Conservation (phyloP, 257 asterid species). For the Nicotiana otophora region DNA sequence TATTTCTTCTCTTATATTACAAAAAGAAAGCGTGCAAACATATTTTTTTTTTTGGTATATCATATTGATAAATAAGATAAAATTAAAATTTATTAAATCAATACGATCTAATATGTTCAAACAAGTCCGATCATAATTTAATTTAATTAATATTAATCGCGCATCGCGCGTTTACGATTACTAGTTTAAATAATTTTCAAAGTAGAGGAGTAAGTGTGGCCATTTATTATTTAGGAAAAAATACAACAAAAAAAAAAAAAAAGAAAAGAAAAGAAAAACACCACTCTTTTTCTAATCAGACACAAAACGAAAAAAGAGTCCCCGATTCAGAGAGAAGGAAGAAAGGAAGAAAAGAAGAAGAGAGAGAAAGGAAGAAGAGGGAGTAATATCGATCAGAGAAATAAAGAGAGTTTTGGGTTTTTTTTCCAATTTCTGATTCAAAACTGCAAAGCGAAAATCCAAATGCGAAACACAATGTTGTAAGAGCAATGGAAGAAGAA, state of each 20-base stretch:
- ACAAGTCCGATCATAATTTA: no score
- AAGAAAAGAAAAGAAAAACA: background rate
- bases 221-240: background rate
- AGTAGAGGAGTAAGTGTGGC: no score
- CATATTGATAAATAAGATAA: no score
- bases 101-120: no score
- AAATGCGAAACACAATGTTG: constrained; percentile 43
- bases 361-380: constrained; percentile 33
- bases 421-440: constrained; percentile 15
- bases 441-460: constrained; percentile 26
- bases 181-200: no score
- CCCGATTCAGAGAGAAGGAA: constrained; percentile 12
- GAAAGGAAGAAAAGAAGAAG: constrained; percentile 32
- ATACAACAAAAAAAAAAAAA: background rate
- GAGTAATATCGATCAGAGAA: constrained; percentile 24
- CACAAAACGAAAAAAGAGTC: constrained; percentile 37
- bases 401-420: constrained; percentile 24
- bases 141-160: no score
- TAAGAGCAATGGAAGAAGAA: constrained; percentile 47
- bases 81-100: no score
- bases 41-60: no score
- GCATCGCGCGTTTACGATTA: no score
- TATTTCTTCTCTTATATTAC: no score
- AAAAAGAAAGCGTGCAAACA: no score
- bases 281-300: constrained; percentile 27